Base-by-base conservation (phyloP, 371 early-diverging fungal genomes). In the Mucor circinelloides region DNA sequence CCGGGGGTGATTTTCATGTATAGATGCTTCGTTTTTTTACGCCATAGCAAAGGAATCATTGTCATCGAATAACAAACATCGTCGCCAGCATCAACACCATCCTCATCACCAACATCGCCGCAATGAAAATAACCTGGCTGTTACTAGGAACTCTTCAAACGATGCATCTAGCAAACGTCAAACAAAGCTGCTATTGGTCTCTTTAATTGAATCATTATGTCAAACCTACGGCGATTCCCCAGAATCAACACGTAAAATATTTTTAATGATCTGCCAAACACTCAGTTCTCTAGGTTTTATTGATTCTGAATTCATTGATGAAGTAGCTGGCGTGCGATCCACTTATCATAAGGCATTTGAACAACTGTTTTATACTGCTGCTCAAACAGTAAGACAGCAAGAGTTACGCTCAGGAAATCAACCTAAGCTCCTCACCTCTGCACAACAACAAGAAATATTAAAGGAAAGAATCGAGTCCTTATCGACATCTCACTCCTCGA, bases 191-290 rank as follows among this genome's bases (percentile, higher is more conserved):
- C 76, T 94, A 0, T 74, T 94, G 32, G 92, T 92, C 0, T 87
- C 93, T 6, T 74, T 94, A 23, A 82, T 93, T 3, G 93, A 94
- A 64, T 94, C 94, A 68, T 94, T 95, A 79, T 94, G 95, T 74
- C 79, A 87, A 52, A 77, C 94, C 12, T 94, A 95, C 73, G 93
- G 93, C 61, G 90, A 92, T 61, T 83, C 88, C 17, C 92, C 93
- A 1, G 89, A 93, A 65, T 81, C 88, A 56, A 95, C 92, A 74
- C 91, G 89, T 31, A 80, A 87, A 57, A 80, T 95, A 27, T 96
- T 95, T 64, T 91, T 91, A 56, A 80, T 91, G 34, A 86, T 93
- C 31, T 86, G 88, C 69, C 85, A 87, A 66, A 86, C 85, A 0
- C 70, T 90, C 17, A 80, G 77, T 34, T 78, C 83, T 32, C 80